Base-by-base conservation (phyloP, 2,329 filamentous ascomycete species). In the Xylaria sp. region DNA sequence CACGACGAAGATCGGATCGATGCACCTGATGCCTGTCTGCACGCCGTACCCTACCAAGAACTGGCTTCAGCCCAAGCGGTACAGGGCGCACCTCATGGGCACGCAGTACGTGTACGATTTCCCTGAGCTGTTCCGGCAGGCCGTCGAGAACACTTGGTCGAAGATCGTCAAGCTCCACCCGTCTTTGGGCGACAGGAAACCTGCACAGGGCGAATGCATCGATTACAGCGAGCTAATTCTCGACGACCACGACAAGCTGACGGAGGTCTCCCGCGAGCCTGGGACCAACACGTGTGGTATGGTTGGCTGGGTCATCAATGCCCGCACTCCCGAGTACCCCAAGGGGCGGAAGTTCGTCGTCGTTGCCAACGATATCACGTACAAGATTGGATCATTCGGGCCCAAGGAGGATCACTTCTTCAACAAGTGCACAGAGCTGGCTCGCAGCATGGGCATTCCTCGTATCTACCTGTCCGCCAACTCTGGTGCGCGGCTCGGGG, bases 21-120 rank as follows among this genome's bases (percentile, higher is more conserved):
- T 97, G 88, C 94, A 99, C 71, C 78, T 99, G 74, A 85, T 95
- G 69, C 86, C 92, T 4, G 92, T 97, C 62, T 90, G 87, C 41
- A 92, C 92, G 2, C 92, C 94, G 19, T 99, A 99, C 75, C 89
- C 93, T 37, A 97, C 93, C 70, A 99, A 99, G 86, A 95, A 97
- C 76, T 96, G 92, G 81, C 84, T 99, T 57, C 94, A 99, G 78
- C 94, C 94, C 59, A 97, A 97, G 87, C 87, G 94, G 66, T 97
- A 99, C 87, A 97, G 96, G 88, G 94, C 94, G 64, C 94, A 99
- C 73, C 80, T 97, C 59, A 97, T 99, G 92, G 94, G 94, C 61
- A 99, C 94, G 22, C 94, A 99, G 76, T 99, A 97, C 72, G 94
- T 97, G 50, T 99, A 99, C 73, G 94, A 99, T 76, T 99, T 99